A percentile compares a stretch with the other conserved stretches of the same genome.
Conservation (phyloP, 2,329 filamentous ascomycete genomes). For the Neocatenulostroma microsporum region DNA sequence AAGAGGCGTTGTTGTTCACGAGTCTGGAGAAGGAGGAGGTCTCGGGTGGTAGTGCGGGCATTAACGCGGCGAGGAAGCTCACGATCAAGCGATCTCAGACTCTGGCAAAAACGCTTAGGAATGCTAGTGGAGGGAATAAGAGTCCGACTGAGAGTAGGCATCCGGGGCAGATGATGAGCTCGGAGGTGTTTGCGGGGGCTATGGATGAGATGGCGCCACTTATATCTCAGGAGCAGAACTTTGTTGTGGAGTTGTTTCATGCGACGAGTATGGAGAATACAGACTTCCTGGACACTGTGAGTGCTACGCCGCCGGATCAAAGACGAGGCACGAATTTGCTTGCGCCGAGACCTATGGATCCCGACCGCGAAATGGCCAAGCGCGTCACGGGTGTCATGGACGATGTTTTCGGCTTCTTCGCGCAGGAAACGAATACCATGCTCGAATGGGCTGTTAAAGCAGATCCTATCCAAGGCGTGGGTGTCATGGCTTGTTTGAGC, state of each 20-base stretch:
- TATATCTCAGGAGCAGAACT: conserved; percentile 91
- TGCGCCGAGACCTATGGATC: conserved; percentile 71
- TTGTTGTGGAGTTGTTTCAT: conserved; percentile 94
- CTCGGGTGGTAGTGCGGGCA: conserved; percentile 48
- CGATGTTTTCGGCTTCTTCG: conserved; percentile 74
- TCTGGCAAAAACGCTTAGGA: conserved; percentile 63
- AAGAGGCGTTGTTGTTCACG: conserved; percentile 65
- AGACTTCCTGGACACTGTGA: conserved; percentile 78
- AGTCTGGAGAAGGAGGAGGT: conserved; percentile 75
- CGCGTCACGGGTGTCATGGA: conserved; percentile 83
- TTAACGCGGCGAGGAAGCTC: conserved; percentile 73
- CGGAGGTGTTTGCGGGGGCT: conserved; percentile 71
- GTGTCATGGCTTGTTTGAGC: conserved; percentile 73
- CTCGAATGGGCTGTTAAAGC: conserved; percentile 74
- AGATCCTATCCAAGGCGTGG: conserved; percentile 87
- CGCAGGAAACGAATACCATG: conserved; percentile 66
- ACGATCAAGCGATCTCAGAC: conserved; percentile 94
- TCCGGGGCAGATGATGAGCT: conserved; percentile 47
- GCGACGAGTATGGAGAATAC: conserved; percentile 72
- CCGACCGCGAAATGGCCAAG: conserved; percentile 77
- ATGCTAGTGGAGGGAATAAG: conserved; percentile 56
- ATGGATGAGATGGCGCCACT: conserved; percentile 75
- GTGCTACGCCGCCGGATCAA: conserved; percentile 55
- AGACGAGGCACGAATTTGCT: conserved; percentile 64
- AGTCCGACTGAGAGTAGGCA: conserved; percentile 45